Evolutionary conservation across 2,329 filamentous ascomycete genomes (phyloP), one percentile per base, ranked within the genome.

Genomic region (Ceratocystis albifundus): DNA sequence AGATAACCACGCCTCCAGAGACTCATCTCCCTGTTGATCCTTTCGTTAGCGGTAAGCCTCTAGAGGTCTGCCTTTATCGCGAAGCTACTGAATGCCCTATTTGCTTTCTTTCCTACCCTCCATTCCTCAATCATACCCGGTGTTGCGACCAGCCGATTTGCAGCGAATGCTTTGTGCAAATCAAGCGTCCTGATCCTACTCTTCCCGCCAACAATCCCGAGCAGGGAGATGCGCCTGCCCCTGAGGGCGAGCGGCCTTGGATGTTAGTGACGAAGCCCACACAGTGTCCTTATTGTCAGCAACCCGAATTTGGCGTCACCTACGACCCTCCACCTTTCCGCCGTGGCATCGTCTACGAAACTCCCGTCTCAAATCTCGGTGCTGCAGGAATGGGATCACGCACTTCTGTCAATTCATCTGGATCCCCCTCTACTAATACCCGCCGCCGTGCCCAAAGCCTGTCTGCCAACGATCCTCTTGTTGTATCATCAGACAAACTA

Each of bases 151-250:
- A 99, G 74, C 82, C 89, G 4, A 97, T 99, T 69, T 99, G 94
- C 77, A 97, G 92, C 53, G 94, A 99, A 77, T 99, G 94, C 75
- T 99, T 99, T 72, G 94, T 99, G 3, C 94, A 99, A 75, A 99
- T 99, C 74, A 97, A 96, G 75, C 85, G 94, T 53, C 87, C 91
- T 3, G 93, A 99, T 70, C 92, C 91, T 8, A 90, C 96, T 74
- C 85, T 91, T 48, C 90, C 90, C 1, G 90, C 96, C 74, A 89
- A 94, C 72, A 79, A 82, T 67, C 81, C 80, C n/a, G 28, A 17
- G 17, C 25, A 59, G 28, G 78, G 82, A 62, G 75, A 67, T 70
- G 55, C 62, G 70, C 6, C 71, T 71, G 53, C 53, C 25, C 25
- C 53, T n/a, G 53, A 59, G 32, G 15, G 71, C 74, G n/a, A 61